Conservation (phyloP, 345 rosid genomes). For the Citrus trifoliata region DNA sequence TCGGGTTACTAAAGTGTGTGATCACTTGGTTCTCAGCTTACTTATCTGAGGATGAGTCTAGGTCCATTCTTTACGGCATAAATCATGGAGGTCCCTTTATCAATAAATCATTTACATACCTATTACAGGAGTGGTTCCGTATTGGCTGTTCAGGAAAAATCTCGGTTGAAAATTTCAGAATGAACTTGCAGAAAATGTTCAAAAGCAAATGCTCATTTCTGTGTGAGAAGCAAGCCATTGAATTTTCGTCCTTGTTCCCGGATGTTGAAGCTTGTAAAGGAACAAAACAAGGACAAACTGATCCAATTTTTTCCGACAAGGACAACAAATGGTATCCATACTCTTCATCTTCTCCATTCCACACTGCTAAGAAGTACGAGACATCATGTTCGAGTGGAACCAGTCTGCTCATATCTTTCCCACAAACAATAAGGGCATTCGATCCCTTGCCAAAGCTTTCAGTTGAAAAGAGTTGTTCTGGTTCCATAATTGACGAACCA, state of each 20-base stretch:
- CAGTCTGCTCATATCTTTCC: constrained; percentile 35
- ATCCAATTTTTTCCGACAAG: constrained; percentile 23
- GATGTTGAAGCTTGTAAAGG: constrained; percentile 21
- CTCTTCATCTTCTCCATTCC: constrained; percentile 26
- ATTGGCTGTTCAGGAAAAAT: constrained; percentile 57
- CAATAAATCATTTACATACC: constrained; percentile 43
- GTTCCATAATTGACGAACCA: constrained; percentile 30
- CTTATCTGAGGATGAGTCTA: constrained; percentile 54
- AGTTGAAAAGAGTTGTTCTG: constrained; percentile 30
- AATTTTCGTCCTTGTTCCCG: constrained; percentile 26
- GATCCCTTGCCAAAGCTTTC: constrained; percentile 26
- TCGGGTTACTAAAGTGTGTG: constrained; percentile 67
- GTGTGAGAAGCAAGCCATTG: constrained; percentile 33
- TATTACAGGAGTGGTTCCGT: constrained; percentile 63
- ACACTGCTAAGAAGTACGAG: constrained; percentile 19
- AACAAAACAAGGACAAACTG: constrained; percentile 19
- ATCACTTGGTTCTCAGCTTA: constrained; percentile 69
- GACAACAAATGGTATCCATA: constrained; percentile 22
- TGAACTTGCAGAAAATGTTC: constrained; percentile 47
- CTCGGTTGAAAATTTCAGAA: constrained; percentile 45
- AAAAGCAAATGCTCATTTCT: constrained; percentile 35
- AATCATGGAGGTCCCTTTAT: constrained; percentile 26
- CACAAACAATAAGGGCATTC: constrained; percentile 22
- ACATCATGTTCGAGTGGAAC: constrained; percentile 46
- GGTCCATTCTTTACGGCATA: constrained; percentile 45